Evolutionary conservation across 169 alveolate genomes (phyloP), one percentile per base, ranked within the genome.

Genomic region (Eimeria maxima): DNA sequence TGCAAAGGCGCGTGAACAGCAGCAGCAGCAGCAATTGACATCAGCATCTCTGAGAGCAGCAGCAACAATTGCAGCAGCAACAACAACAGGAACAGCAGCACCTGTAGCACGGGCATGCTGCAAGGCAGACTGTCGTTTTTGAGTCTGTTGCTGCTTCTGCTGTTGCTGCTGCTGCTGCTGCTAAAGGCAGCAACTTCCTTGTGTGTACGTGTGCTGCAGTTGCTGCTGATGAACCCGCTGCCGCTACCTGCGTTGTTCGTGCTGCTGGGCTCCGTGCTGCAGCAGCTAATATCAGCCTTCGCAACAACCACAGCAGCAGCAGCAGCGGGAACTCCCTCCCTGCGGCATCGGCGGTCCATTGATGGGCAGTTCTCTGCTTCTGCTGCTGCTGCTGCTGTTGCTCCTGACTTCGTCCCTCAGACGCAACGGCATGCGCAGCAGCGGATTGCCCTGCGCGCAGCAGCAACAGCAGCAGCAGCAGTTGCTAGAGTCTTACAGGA

Each of bases 381-480:
- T 33, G 86, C 44, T n/a, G 89, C 67, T 45, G 89, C 42, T 45
- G 89, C 89, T 50, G 60, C 89, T 80, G 89, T 45, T 29, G 84
- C 84, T 38, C 44, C 84, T 73, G 84, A 73, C 57, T 18, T 38
- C 29, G 57, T 22, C 53, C 53, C 84, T 6, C 89, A 80, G 14
- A 65, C 45, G 1, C 89, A 80, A 16, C 57, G 69, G 38, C 89
- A 80, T 47, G 89, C 89, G 20, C 69, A 80, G 69, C 89, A 80
- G 67, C 89, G 57, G 69, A 29, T 45, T 10, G 89, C 89, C 22
- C 38, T 80, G 89, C 89, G 57, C 20, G 45, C 89, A 11, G 67
- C 89, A 11, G 89, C 89, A 16, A 27, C 89, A 5, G 89, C 89
- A 24, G 89, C 89, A 20, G 89, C 67, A 44, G 89, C 89, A 45